Evolutionary conservation across 1,139 yeast genomes (phyloP), one percentile per base, ranked within the genome.

Genomic region (Taphrina betulina): DNA sequence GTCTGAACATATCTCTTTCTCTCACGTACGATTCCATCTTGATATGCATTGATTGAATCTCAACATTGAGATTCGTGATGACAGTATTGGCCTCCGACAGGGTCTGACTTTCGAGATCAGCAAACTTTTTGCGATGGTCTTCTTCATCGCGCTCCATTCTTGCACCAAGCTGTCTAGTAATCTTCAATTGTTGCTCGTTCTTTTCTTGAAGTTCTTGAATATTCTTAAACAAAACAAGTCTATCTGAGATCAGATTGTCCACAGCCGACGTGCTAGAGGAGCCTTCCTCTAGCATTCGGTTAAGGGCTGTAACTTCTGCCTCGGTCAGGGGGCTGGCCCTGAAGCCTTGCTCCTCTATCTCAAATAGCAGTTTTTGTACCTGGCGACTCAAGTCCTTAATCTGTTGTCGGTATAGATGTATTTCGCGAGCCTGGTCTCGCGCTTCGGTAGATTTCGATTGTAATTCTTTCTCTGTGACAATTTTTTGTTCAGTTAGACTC

Each of bases 301-400:
- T 77, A 71, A 65, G 75, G 2, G 81, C 80, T 29, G 72, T 72
- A 62, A 77, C 75, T 64, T 86, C 95, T 26, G 75, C 74, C 0
- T 77, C 70, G 7, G 81, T 72, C 33, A 86, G 71, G 3, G 89
- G 85, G 34, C 78, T 78, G 34, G 74, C 77, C 35, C 69, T 66
- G 36, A 74, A 72, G 10, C 77, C 78, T 45, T 81, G 75, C 10
- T 80, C 73, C 56, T 83, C 78, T 4, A 83, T 75, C 65, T 87
- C 90, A 10, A 84, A 78, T 52, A 90, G 74, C 50, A 88, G 75
- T 57, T 77, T 78, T 63, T 87, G 87, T 16, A 92, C 78, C 67
- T 92, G 97, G 41, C 83, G 79, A 5, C 94, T 86, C 37, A 89
- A 72, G 64, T 90, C 96, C 34, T 76, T 72, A 53, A 83, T 78